Evolutionary conservation across 129 eudicot genomes (phyloP).

Genomic region (Kitagawia praeruptora): DNA sequence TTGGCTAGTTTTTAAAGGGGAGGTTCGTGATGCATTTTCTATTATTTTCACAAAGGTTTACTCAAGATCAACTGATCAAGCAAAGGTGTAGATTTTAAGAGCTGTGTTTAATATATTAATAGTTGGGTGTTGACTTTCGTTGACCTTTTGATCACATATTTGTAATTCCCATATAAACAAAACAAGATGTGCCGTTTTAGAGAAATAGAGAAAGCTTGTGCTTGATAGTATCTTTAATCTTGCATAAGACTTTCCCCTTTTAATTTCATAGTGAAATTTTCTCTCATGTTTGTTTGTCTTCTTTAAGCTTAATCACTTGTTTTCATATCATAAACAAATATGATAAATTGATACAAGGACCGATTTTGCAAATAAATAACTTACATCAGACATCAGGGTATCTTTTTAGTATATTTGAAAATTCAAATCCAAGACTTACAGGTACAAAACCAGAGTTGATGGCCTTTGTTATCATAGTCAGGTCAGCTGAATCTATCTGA

Average conservation of each 20-base stretch:
- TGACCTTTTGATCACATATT: not conserved
- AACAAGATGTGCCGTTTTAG: not conserved
- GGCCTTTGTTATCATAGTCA: conserved; percentile 53
- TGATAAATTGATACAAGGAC: not conserved
- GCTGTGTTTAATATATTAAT: no score
- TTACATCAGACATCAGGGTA: not conserved
- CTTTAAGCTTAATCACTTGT: not conserved
- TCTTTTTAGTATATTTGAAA: not conserved
- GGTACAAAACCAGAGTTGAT: conserved; percentile 81
- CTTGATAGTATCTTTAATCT: not conserved
- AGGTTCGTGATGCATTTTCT: not conserved
- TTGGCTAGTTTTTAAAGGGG: not conserved
- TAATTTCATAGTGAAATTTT: no score
- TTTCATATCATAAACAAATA: not conserved
- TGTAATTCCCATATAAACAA: not conserved
- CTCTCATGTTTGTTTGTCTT: not conserved
- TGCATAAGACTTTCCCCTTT: not conserved
- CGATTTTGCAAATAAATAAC: not conserved
- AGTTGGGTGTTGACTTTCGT: not conserved
- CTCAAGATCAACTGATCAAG: no score
- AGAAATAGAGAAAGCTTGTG: not conserved
- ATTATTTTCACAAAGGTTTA: not conserved
- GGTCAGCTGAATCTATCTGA: conserved; percentile 73
- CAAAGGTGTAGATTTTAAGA: no score
- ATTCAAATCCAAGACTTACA: conserved; percentile 35